These are phyloP conservation scores for Mycena sanguinolenta DNA, from an alignment of 768 basidiomycete genomes.

Conservation along the genomic window DNA sequence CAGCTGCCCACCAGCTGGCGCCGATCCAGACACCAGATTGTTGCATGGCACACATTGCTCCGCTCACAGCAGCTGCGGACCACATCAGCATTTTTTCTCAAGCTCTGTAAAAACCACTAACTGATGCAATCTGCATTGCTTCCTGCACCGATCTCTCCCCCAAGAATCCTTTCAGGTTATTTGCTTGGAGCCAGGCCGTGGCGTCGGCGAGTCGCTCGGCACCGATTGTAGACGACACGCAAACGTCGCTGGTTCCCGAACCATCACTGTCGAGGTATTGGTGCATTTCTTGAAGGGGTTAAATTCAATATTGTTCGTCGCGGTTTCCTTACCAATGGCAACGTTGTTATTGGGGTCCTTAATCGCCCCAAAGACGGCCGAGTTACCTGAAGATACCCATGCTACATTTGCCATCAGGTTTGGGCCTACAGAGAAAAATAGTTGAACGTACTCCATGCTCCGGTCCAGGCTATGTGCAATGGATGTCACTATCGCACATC, in stretches of 20 bases:
- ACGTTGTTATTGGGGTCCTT: slow-evolving; percentile 73
- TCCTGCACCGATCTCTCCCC: slow-evolving; percentile 73
- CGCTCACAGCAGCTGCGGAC: slow-evolving; percentile 58
- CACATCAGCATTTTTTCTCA: slow-evolving; percentile 38
- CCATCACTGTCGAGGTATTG: slow-evolving; percentile 79
- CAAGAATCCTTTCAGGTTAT: slow-evolving; percentile 74
- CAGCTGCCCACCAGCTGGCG: slow-evolving; percentile 70
- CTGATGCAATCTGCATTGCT: slow-evolving; percentile 48
- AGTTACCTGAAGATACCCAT: slow-evolving; percentile 70
- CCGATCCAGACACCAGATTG: slow-evolving; percentile 72
- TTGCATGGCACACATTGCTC: slow-evolving; percentile 72
- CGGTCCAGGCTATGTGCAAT: slow-evolving; percentile 60
- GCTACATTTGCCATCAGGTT: slow-evolving; percentile 50
- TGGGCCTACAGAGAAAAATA: too few species aligned
- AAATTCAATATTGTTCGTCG: not conserved
- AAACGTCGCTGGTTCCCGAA: slow-evolving; percentile 65
- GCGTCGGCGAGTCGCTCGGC: slow-evolving; percentile 68
- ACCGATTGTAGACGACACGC: slow-evolving; percentile 73
- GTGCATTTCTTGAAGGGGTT: slow-evolving; percentile 65
- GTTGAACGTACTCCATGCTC: slow-evolving; percentile 64
- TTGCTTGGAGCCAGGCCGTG: slow-evolving; percentile 70
- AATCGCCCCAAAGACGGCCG: slow-evolving; percentile 64
- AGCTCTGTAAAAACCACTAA: slow-evolving; percentile 1
- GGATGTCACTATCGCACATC: not conserved
- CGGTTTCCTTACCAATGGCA: slow-evolving; percentile 60